These are phyloP conservation scores for Litchi chinensis DNA, from an alignment of 345 rosid species.

Conservation along the genomic window DNA sequence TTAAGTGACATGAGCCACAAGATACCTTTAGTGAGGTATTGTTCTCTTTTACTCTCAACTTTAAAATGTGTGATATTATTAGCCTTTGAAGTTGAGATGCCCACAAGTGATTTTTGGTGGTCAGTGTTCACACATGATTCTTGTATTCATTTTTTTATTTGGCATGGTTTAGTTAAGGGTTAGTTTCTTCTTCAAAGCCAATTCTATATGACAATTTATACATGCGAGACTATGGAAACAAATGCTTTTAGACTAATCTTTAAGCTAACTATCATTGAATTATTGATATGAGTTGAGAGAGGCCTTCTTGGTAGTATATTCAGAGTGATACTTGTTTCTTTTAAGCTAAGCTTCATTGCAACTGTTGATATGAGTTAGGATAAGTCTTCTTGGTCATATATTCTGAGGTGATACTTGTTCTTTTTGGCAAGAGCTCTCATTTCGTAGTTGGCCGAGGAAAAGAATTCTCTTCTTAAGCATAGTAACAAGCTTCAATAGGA, in stretches of 20 bases:
- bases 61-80: neutral
- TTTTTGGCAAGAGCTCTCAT: too few species aligned
- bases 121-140: neutral
- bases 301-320: too few species aligned
- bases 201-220: neutral
- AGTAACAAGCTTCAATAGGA: slow-evolving; percentile 60
- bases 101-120: neutral
- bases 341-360: neutral
- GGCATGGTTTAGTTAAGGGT: neutral
- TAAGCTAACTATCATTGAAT: too few species aligned
- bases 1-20: slow-evolving; percentile 46
- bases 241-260: too few species aligned
- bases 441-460: too few species aligned
- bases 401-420: neutral
- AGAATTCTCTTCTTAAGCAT: slow-evolving; percentile 30
- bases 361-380: neutral
- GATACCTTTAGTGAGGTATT: slow-evolving; percentile 70
- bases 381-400: slow-evolving; percentile 4
- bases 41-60: neutral
- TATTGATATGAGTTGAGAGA: too few species aligned
- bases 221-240: too few species aligned
- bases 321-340: too few species aligned
- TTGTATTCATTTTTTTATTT: neutral
- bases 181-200: neutral
- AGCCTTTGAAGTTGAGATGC: neutral